Evolutionary conservation across 257 asterid species (phyloP), one percentile per base, ranked within the genome.

Genomic region (Petunia axillaris): DNA sequence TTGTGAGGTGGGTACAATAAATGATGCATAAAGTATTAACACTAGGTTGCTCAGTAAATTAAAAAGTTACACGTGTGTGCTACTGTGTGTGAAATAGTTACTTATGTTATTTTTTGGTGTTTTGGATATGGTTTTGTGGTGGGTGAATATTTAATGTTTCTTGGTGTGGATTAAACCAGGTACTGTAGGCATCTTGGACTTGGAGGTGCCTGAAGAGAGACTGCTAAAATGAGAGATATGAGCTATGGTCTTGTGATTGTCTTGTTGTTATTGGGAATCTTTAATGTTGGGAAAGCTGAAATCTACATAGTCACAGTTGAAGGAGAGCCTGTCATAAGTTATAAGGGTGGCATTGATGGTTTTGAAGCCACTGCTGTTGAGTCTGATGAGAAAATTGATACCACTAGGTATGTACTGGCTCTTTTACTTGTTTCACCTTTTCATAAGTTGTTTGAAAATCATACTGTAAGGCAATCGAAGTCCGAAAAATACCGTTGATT

Each of bases 341-440:
- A 96, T 77, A 85, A 67, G 81, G 99, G 99, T 16, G 99, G 97
- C 55, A 86, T 91, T 78, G 67, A 78, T 82, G 99, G 99, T 52
- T 96, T 90, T 79, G 99, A 94, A 85, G 98, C 98, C 66, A 96
- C 98, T 84, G 98, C 99, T 36, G 89, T 88, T 2, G 99, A 96
- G 73, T 87, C 92, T 57, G 98, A 91, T 81, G 94, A 89, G 86
- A 87, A 90, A 86, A 83, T 94, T 81, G 98, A 96, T 80, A 91
- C 89, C 76, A 82, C 94, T 64, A 96, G 99, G 98, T 93, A 89
- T 62, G 62, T 53, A 77, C 46, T 71, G 25, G 48, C 62, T 65
- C 40, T 59, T 68, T 75, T 82, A 9, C 81, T 79, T 64, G 75
- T 59, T 60, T 55, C 39, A 70, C 76, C n/a, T 46, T 46, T 46